Base-by-base conservation (phyloP, 129 eudicot genomes). In the Solidago caesia region DNA sequence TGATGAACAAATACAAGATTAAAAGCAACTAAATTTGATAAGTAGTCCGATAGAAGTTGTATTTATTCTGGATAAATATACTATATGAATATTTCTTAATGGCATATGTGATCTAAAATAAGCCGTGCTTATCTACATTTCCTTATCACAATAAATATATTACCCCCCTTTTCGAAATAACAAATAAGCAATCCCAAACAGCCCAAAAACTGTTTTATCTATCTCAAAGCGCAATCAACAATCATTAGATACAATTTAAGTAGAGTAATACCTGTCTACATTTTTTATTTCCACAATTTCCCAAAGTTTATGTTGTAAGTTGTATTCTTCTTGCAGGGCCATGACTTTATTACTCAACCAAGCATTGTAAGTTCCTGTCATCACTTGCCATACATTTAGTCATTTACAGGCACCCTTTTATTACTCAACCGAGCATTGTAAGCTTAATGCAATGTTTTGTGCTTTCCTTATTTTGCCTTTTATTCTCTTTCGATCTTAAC, bases 321-420 rank as follows among this genome's bases (percentile, higher is more conserved):
- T 21, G 55, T 66, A 15, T 49, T 39, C 56, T 45, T 57, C 55
- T 57, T 84, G 80, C 90, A 91, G 97, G 90, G 96, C 47, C 80
- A 71, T 72, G 92, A 81, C 82, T 61, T 75, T 58, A 74, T 83
- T 21, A 57, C 68, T 73, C 85, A 65, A 42, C 76, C 69, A 44
- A 79, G 74, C 73, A 60, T 81, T 6, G 12, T 55, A 45, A 82
- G 75, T 68, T 71, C 77, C 44, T 62, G 26, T 55, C 63, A 65
- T 68, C 80, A 52, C 73, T 68, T 83, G 64, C 59, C 84, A 25
- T 67, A 65, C n/a, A n/a, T n/a, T n/a, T n/a, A n/a, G n/a, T n/a
- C 67, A 46, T 73, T 63, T 74, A 41, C 57, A 74, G 81, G 48
- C 77, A 74, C 64, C 57, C 72, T 75, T 68, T 43, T 15, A 48